Base-by-base conservation (phyloP, 2,329 filamentous ascomycete genomes). In the Cladosporium sp. region DNA sequence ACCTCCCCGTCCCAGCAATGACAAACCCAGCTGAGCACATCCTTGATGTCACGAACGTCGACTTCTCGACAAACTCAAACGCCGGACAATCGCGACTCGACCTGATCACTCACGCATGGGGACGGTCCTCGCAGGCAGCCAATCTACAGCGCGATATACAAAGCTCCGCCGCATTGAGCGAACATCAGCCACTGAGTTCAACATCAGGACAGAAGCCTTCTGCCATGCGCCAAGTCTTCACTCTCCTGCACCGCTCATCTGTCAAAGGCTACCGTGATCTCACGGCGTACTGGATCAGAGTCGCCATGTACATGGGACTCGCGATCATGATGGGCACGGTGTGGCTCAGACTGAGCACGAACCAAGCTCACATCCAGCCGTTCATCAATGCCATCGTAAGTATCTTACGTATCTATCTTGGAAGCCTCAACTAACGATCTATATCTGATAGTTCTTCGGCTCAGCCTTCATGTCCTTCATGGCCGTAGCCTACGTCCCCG, bases 311-410 rank as follows among this genome's bases (percentile, higher is more conserved):
- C 75, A 81, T 88, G 59, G 86, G 86, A 14, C 82, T 95, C 8
- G 91, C 91, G 1, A 86, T 94, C 69, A 88, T 94, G 85, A 92
- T 93, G 88, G 92, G 92, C 2, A 95, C 92, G 0, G 90, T 96
- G 7, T 96, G 90, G 88, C 79, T 95, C n/a, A 86, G 91, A 2
- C 82, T 96, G 1, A 78, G 83, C 3, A 82, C 87, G 0, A 79
- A 83, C 0, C 92, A 95, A 74, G 80, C 84, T 54, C 88, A 89
- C 65, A 94, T 96, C 69, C 88, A 92, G 71, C 87, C 91, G 0
- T 90, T 91, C 70, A 91, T 88, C 75, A 96, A 95, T 74, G 90
- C 90, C 24, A 89, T 95, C 68, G 72, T 74, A 66, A 68, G 72
- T 12, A 18, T 26, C n/a, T n/a, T n/a, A n/a, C n/a, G n/a, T n/a